These are phyloP conservation scores for Trichoderma orchidacearum DNA, from an alignment of 495 filamentous ascomycete genomes.

Conservation along the genomic window DNA sequence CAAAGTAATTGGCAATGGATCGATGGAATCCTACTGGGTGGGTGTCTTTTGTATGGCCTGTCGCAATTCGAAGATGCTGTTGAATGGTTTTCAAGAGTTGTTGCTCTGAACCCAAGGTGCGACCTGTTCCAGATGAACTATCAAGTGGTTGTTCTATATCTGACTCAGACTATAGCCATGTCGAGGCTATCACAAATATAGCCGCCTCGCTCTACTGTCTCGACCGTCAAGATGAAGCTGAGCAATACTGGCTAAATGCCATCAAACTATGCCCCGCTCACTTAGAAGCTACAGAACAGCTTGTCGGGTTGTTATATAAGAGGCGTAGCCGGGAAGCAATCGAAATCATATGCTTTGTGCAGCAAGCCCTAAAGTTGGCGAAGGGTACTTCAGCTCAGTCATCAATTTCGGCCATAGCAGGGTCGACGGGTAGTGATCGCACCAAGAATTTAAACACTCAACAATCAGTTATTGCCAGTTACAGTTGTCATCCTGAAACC, in stretches of 20 bases:
- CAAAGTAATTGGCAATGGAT: conserved; percentile 90
- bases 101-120: conserved; percentile 68
- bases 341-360: conserved; percentile 80
- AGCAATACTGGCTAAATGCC: conserved; percentile 72
- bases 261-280: conserved; percentile 77
- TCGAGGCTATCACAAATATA: conserved; percentile 89
- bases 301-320: conserved; percentile 77
- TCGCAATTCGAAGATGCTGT: conserved; percentile 76
- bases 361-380: conserved; percentile 50
- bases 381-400: conserved; percentile 1
- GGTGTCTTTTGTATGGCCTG: conserved; percentile 86
- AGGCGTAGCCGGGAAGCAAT: conserved; percentile 79
- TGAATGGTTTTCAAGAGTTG: conserved; percentile 78
- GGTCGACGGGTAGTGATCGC: neutral
- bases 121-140: conserved; percentile 13
- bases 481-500: neutral
- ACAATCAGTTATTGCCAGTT: neutral
- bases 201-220: conserved; percentile 80
- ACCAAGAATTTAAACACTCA: neutral
- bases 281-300: conserved; percentile 93
- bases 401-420: neutral
- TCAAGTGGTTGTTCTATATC: conserved; percentile 4
- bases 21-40: conserved; percentile 86
- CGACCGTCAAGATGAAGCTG: conserved; percentile 69
- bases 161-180: conserved; percentile 49